Percentiles rank a stretch among this genome's conserved stretches.
Conservation (phyloP, 1,284 basidiomycete species). For the Rugosomyces carneus region DNA sequence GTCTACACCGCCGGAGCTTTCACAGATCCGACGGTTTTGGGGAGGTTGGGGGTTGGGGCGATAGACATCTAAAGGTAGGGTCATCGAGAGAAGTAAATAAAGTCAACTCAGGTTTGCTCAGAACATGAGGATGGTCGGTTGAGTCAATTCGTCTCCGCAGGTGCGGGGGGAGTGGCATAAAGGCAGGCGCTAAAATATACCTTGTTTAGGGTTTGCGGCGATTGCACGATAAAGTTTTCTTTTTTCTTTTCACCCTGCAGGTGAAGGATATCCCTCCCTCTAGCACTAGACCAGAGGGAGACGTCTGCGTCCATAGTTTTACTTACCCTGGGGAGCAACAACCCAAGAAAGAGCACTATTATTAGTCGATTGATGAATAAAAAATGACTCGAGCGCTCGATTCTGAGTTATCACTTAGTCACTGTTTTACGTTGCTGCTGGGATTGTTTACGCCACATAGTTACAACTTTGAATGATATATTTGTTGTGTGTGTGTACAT, state of each 20-base stretch:
- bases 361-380: background rate
- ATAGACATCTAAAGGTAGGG: background rate
- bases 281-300: too few relatives aligned
- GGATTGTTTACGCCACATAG: background rate
- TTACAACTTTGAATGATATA: background rate
- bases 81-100: background rate
- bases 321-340: background rate
- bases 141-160: background rate
- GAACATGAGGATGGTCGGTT: too few relatives aligned
- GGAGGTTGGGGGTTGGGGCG: too few relatives aligned
- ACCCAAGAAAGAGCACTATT: background rate
- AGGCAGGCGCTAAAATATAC: background rate
- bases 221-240: background rate
- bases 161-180: too few relatives aligned
- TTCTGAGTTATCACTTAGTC: background rate
- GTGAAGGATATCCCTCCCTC: too few relatives aligned
- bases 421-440: background rate
- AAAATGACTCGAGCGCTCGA: background rate
- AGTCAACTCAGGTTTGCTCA: background rate
- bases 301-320: background rate
- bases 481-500: background rate
- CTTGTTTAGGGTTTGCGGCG: background rate
- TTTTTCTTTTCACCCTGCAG: too few relatives aligned
- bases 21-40: too few relatives aligned
- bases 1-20: too few relatives aligned